These are phyloP conservation scores for Colletotrichum camelliae DNA, from an alignment of 2,329 filamentous ascomycete species.

Conservation along the genomic window DNA sequence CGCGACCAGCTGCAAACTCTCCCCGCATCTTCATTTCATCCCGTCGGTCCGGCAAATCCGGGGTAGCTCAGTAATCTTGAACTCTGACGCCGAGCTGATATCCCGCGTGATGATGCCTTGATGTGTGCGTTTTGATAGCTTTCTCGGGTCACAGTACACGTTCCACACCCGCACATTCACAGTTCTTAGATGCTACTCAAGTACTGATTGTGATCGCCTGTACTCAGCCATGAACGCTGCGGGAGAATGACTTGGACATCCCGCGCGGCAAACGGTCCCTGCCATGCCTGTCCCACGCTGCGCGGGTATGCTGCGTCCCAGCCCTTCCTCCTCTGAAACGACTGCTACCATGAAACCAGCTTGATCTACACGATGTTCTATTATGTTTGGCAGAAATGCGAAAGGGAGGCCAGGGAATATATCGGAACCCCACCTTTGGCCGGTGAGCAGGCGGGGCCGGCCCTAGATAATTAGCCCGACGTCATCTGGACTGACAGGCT, in stretches of 20 bases:
- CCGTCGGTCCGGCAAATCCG: not conserved
- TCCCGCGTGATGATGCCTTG: not conserved
- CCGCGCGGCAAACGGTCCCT: not conserved
- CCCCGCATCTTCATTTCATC: not conserved
- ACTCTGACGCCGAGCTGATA: not conserved
- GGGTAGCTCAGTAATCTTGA: not conserved
- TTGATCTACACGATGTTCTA: not conserved
- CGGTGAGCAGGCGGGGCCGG: not conserved
- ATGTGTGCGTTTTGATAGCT: not conserved
- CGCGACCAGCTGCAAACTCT: not conserved
- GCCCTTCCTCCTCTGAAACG: not conserved
- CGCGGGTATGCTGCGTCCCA: not conserved
- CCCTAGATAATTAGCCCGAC: not conserved
- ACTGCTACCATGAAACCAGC: not conserved
- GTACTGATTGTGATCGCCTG: not conserved
- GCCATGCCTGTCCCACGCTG: not conserved
- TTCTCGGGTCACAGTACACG: not conserved
- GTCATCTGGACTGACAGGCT: not conserved
- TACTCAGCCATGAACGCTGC: not conserved
- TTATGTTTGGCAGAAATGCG: not conserved
- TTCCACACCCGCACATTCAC: not conserved
- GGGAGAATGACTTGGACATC: not conserved
- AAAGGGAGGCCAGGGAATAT: not conserved
- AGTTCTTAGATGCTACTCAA: not conserved
- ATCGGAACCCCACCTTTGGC: slow-evolving; percentile 2